Conservation (phyloP, 164 flowering plant genomes). For the Vitis cinerea region DNA sequence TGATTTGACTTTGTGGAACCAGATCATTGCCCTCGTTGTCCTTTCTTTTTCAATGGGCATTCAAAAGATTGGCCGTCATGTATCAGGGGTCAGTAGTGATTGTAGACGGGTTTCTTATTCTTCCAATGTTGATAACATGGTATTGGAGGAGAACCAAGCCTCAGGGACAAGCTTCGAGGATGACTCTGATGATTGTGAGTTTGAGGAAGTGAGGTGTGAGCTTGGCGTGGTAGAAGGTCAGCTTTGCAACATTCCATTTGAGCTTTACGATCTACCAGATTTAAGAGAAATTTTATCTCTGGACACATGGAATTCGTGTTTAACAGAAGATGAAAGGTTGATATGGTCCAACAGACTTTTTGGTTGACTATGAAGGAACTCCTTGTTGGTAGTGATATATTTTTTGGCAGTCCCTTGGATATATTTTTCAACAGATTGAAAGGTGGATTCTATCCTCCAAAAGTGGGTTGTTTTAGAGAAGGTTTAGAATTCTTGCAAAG, state of each 20-base stretch:
- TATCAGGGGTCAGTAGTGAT: conserved; percentile 1
- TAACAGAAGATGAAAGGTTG: conserved; percentile 18
- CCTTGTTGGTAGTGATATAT: conserved; percentile 28
- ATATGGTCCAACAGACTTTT: conserved; percentile 40
- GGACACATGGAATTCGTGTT: too few relatives aligned
- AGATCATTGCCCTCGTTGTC: not conserved
- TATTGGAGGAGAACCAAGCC: conserved; percentile 9
- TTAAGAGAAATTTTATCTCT: conserved; percentile 30
- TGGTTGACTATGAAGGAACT: conserved; percentile 36
- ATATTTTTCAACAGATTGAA: conserved; percentile 28
- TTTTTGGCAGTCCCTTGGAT: conserved; percentile 35
- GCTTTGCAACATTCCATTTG: conserved; percentile 36
- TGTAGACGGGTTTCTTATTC: not conserved
- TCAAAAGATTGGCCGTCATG: conserved; percentile 21
- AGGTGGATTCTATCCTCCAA: conserved; percentile 33
- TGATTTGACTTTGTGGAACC: conserved; percentile 10
- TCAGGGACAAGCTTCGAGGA: conserved; percentile 19
- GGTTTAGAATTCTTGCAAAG: too few relatives aligned
- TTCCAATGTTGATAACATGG: conserved; percentile 2
- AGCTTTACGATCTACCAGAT: conserved; percentile 38
- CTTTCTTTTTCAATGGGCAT: conserved; percentile 27
- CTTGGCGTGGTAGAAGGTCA: conserved; percentile 32
- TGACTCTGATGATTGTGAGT: conserved; percentile 25
- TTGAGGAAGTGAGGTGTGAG: conserved; percentile 25
- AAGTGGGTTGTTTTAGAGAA: not conserved